Conservation (phyloP, 1,139 yeast genomes). For the Pichia cactophila region DNA sequence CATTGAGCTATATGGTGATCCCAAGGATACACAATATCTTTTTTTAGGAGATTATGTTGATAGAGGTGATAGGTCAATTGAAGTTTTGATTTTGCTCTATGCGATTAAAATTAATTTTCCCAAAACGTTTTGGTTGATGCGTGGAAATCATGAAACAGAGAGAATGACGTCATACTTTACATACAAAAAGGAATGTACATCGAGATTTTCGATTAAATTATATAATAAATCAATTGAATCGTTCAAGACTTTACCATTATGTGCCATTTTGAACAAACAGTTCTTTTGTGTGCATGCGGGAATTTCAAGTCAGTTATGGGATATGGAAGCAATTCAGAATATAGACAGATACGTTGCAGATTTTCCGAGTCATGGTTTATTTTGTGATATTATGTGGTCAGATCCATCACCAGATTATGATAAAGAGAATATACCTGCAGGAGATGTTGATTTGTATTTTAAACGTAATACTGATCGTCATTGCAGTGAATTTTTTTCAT, state of each 20-base stretch:
- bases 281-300: constrained; percentile 95
- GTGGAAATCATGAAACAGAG: constrained; percentile 95
- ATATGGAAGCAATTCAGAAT: constrained; percentile 65
- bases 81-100: constrained; percentile 76
- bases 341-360: constrained; percentile 66
- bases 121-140: constrained; percentile 55
- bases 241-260: constrained; percentile 78
- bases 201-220: constrained; percentile 71
- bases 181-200: constrained; percentile 88
- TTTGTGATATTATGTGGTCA: constrained; percentile 95
- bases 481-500: constrained; percentile 90
- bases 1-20: constrained; percentile 92
- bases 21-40: constrained; percentile 63
- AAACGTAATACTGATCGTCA: constrained; percentile 89
- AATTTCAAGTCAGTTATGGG: constrained; percentile 62
- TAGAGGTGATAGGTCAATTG: constrained; percentile 96
- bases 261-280: constrained; percentile 66
- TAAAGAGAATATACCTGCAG: constrained; percentile 30
- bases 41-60: constrained; percentile 98
- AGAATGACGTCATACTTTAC: constrained; percentile 96
- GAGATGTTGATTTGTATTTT: constrained; percentile 49
- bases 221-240: constrained; percentile 78
- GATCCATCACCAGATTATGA: constrained; percentile 85
- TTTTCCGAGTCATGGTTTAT: constrained; percentile 83
- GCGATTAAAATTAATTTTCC: constrained; percentile 78